Percentiles rank a stretch among this genome's conserved stretches.
Conservation (phyloP, 1,284 basidiomycete species). For the Marasmius oreades region DNA sequence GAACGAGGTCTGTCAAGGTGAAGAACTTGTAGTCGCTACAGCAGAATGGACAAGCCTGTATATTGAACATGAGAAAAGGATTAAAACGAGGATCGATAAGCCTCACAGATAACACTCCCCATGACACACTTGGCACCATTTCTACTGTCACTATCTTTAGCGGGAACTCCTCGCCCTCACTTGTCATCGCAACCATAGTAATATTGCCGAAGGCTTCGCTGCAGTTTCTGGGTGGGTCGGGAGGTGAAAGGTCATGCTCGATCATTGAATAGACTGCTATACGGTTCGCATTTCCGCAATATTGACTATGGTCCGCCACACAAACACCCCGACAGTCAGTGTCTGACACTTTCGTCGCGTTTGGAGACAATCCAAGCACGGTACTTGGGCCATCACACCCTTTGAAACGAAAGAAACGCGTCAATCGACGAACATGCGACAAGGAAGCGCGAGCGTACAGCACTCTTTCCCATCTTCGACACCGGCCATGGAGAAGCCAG, state of each 20-base stretch:
- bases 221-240: conserved; percentile 21
- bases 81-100: background rate
- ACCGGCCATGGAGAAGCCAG: conserved; percentile 30
- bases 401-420: conserved; percentile 13
- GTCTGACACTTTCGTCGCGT: conserved; percentile 32
- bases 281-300: conserved; percentile 35
- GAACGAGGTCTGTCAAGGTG: conserved; percentile 32
- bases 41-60: conserved; percentile 32
- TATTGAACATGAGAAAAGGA: background rate
- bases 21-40: conserved; percentile 38
- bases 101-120: conserved; percentile 35
- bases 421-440: background rate
- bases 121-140: conserved; percentile 32
- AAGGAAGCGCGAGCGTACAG: conserved; percentile 25
- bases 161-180: conserved; percentile 25
- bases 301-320: conserved; percentile 30
- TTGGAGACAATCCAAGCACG: conserved; percentile 17
- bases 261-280: conserved; percentile 32
- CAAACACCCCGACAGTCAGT: conserved; percentile 37
- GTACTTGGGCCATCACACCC: conserved; percentile 32
- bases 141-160: conserved; percentile 34
- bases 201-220: conserved; percentile 29
- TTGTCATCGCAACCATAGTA: conserved; percentile 31
- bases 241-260: conserved; percentile 18
- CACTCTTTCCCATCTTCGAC: conserved; percentile 39